Percentiles rank a stretch among this genome's conserved stretches.
These are phyloP conservation scores for Isoetes taiwanensis DNA, from an alignment of 75 land plant genomes.

Conservation along the genomic window DNA sequence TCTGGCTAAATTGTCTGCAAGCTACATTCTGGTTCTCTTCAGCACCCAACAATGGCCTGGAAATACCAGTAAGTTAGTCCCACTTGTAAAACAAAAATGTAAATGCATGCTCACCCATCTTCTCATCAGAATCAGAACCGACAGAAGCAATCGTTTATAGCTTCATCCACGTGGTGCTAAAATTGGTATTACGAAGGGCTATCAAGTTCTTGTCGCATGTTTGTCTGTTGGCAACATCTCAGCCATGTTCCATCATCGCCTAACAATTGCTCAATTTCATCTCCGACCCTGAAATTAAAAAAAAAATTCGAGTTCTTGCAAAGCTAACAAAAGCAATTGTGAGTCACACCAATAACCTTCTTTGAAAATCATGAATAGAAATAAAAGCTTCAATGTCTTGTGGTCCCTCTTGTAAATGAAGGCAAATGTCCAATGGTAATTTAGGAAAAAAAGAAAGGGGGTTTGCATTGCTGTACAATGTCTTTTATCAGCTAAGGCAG, in stretches of 20 bases:
- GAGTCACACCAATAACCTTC: no score
- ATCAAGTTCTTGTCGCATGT: conserved; percentile 9
- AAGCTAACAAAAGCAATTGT: no score
- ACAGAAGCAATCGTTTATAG: not conserved
- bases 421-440: no score
- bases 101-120: not conserved
- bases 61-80: no score
- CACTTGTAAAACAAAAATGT: not conserved
- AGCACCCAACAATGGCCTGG: not conserved
- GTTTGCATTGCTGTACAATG: no score
- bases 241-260: conserved; percentile 79
- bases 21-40: conserved; percentile 1
- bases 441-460: no score
- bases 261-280: conserved; percentile 78
- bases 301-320: no score
- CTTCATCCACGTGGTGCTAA: not conserved
- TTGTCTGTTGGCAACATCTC: conserved; percentile 83
- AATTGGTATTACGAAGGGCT: not conserved
- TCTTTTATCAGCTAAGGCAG: no score
- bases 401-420: no score
- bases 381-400: no score
- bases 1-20: no score
- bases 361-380: no score
- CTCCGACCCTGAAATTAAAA: conserved; percentile 42
- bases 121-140: conserved; percentile 12